Evolutionary conservation across 352 stramenopile species (phyloP).

Genomic region (Phytophthora hibernalis): DNA sequence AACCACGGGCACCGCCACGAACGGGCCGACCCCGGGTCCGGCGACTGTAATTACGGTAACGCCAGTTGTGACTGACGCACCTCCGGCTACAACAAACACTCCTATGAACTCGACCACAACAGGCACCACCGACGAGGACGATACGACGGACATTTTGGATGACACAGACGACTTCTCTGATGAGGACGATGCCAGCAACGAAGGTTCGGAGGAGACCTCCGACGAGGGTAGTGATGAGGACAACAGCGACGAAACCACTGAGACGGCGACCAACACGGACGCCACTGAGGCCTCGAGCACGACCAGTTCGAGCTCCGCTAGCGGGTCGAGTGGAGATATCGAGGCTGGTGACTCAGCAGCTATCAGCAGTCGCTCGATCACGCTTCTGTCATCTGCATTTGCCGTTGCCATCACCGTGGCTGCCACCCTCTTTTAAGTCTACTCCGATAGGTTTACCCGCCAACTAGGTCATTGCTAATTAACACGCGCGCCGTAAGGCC

Average conservation of each 20-base stretch:
- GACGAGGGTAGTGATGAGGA: conserved; percentile 7
- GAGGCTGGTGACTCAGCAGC: conserved; percentile 13
- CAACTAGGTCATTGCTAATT: conserved; percentile 6
- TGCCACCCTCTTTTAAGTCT: conserved; percentile 16
- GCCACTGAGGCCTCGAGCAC: neutral
- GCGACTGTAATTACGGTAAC: neutral
- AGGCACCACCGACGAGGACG: neutral
- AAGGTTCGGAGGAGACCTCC: neutral
- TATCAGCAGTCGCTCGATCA: conserved; percentile 12
- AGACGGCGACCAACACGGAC: neutral
- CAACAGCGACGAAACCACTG: neutral
- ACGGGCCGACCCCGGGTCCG: neutral
- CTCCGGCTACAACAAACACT: neutral
- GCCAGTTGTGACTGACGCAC: neutral
- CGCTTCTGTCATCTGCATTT: conserved; percentile 14
- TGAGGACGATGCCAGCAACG: neutral
- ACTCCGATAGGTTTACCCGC: conserved; percentile 10
- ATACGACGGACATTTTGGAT: neutral
- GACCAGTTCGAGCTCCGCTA: neutral
- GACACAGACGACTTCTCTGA: neutral
- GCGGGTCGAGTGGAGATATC: conserved; percentile 3
- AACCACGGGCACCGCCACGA: neutral
- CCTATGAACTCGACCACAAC: conserved; percentile 4
- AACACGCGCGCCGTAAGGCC: neutral
- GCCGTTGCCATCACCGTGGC: conserved; percentile 6